Evolutionary conservation across 2,329 filamentous ascomycete genomes (phyloP), one percentile per base, ranked within the genome.

Genomic region (Bipolaris bicolor): DNA sequence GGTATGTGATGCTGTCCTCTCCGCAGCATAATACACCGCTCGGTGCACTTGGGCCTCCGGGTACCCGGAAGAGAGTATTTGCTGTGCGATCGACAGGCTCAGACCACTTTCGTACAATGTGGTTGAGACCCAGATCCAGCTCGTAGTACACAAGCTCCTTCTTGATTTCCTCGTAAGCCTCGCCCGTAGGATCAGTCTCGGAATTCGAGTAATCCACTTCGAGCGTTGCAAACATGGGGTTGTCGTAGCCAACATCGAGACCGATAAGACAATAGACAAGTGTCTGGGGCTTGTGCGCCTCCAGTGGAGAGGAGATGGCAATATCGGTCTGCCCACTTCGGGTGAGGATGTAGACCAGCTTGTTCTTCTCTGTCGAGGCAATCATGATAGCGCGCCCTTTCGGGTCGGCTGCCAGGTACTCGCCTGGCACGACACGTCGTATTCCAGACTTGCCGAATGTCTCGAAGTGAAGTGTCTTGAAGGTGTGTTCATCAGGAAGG

Each of bases 371-470:
- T 53, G 94, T 85, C 5, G 93, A 94, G 9, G 95, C 92, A 60
- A 98, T 91, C 74, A 99, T 84, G 73, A 94, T 97, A 53, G 96
- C 96, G 80, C 95, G 88, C 54, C 95, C 95, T 78, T 97, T 97
- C 26, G 95, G 95, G 72, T 99, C 95, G 50, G 92, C 91, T 6
- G 94, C 95, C 26, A 99, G 85, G 72, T 97, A 99, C 77, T 99
- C 92, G 59, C 96, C 95, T 2, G 96, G 95, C 43, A 99, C 87
- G 36, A 98, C 94, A 69, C 95, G 88, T 56, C 96, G 88, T 51
- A 98, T 86, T 36, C 95, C 96, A 7, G 95, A 98, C 79, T 99
- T 99, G 66, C 95, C 95, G 76, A 96, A 99, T 0, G 96, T 99
- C 81, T 99, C 96, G 55, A 97, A 85, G 72, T 98, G 95, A 63